A percentile compares a stretch with the other conserved stretches of the same genome.
phyloP scores from a whole-genome alignment of 202 grass and related monocot species.

The Elaeis oleifera region DNA sequence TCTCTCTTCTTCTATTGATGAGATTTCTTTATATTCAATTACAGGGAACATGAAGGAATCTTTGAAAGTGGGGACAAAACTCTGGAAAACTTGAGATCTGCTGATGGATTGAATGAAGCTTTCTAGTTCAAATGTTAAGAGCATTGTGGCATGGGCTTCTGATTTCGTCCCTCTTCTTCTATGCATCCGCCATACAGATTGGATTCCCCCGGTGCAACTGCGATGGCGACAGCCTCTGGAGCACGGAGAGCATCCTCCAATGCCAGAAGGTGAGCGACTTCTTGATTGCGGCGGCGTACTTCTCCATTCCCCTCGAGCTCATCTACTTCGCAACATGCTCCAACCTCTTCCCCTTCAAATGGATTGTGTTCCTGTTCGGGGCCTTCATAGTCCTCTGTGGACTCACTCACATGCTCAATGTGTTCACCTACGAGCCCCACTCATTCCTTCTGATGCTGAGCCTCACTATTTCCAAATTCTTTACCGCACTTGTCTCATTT shows the following conservation, averaged over 20 bases:
- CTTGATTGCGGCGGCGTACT: conserved; percentile 73
- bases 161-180: conserved; percentile 21
- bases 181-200: conserved; percentile 13
- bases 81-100: not conserved
- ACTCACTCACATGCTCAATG: conserved; percentile 58
- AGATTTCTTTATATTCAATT: too few species aligned
- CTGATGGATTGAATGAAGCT: not conserved
- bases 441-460: conserved; percentile 49
- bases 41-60: too few species aligned
- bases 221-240: conserved; percentile 39
- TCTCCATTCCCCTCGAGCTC: conserved; percentile 70
- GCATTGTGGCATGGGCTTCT: conserved; percentile 4
- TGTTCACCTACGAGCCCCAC: conserved; percentile 72
- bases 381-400: conserved; percentile 89
- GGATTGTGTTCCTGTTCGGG: conserved; percentile 72
- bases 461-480: conserved; percentile 71
- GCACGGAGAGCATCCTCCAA: conserved; percentile 47
- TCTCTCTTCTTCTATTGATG: too few species aligned
- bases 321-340: conserved; percentile 65
- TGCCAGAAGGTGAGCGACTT: conserved; percentile 81
- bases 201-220: conserved; percentile 55
- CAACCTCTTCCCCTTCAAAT: conserved; percentile 65
- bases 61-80: too few species aligned
- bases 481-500: conserved; percentile 72
- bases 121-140: conserved; percentile 16